Percentiles rank a stretch among this genome's conserved stretches.
Evolutionary conservation across 83 land plant genomes (phyloP).

Genomic region (Isoetes engelmannii): DNA sequence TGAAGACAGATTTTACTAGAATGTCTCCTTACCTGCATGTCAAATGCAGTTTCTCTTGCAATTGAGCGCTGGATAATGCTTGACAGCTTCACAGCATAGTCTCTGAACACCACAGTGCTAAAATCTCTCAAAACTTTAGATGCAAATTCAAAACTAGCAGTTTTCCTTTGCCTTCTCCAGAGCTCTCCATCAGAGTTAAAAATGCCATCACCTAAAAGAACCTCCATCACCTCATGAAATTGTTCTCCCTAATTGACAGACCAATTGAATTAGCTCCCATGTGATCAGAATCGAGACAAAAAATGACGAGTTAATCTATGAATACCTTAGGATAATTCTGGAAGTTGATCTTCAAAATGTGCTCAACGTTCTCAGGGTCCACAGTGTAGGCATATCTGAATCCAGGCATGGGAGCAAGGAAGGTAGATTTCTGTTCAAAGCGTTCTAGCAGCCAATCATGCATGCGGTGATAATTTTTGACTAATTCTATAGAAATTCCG

Average conservation of each 20-base stretch:
- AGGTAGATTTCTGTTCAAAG: slow-evolving; percentile 16
- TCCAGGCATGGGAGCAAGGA: slow-evolving; percentile 13
- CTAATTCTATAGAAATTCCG: slow-evolving; percentile 6
- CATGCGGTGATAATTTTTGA: slow-evolving; percentile 1
- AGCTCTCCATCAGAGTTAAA: slow-evolving; percentile 83
- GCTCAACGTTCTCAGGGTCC: slow-evolving; percentile 30
- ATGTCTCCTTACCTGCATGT: slow-evolving; percentile 1
- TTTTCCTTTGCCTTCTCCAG: slow-evolving; percentile 84
- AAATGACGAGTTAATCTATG: not conserved
- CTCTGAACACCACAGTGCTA: slow-evolving; percentile 71
- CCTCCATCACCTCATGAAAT: slow-evolving; percentile 64
- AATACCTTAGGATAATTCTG: slow-evolving; percentile 29
- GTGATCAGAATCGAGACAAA: not conserved
- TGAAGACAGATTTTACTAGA: not conserved
- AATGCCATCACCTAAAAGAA: slow-evolving; percentile 82
- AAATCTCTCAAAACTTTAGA: slow-evolving; percentile 73
- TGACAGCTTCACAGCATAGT: slow-evolving; percentile 40
- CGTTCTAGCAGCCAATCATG: slow-evolving; percentile 14
- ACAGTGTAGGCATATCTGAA: slow-evolving; percentile 16
- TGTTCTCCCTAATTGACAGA: slow-evolving; percentile 35
- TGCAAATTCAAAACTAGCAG: slow-evolving; percentile 83
- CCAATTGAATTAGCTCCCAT: not conserved
- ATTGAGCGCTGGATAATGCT: not conserved
- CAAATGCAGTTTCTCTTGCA: not conserved
- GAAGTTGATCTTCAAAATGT: slow-evolving; percentile 31